These are phyloP conservation scores for Stephania yunnanensis DNA, from an alignment of 164 flowering plant genomes.

Conservation along the genomic window DNA sequence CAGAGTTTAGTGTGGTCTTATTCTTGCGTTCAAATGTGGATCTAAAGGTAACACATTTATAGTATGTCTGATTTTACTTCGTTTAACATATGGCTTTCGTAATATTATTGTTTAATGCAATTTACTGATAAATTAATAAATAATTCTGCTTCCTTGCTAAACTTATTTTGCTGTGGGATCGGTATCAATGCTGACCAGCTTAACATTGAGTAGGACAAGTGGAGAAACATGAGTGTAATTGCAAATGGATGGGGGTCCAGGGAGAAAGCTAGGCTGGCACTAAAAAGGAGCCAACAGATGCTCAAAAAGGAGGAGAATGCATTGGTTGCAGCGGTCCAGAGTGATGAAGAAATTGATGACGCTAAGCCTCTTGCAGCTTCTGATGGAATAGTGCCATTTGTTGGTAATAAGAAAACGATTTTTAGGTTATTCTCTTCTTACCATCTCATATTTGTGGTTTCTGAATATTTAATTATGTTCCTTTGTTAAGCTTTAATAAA, in stretches of 20 bases:
- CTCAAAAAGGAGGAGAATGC: constrained; percentile 49
- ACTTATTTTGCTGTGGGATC: background rate
- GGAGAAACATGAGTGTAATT: constrained; percentile 95
- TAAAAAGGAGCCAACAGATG: constrained; percentile 43
- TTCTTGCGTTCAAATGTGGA: constrained; percentile 88
- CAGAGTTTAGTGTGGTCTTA: constrained; percentile 68
- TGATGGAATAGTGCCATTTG: constrained; percentile 32
- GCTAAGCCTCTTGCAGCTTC: constrained; percentile 45
- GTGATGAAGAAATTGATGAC: constrained; percentile 72
- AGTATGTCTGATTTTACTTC: background rate
- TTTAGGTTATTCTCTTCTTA: constrained; percentile 37
- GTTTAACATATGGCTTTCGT: background rate
- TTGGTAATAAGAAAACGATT: constrained; percentile 59
- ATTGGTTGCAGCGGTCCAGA: constrained; percentile 30
- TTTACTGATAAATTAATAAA: background rate
- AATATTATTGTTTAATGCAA: background rate
- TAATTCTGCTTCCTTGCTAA: background rate
- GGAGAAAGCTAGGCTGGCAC: constrained; percentile 64
- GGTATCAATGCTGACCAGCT: background rate
- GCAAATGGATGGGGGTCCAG: constrained; percentile 86
- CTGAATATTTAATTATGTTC: background rate
- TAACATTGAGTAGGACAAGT: constrained; percentile 55
- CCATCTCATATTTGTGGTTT: background rate
- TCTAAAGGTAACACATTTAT: constrained; percentile 56
- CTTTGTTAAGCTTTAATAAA: background rate